Evolutionary conservation across 495 filamentous ascomycete species (phyloP), one percentile per base, ranked within the genome.

Genomic region (Darksidea phi): DNA sequence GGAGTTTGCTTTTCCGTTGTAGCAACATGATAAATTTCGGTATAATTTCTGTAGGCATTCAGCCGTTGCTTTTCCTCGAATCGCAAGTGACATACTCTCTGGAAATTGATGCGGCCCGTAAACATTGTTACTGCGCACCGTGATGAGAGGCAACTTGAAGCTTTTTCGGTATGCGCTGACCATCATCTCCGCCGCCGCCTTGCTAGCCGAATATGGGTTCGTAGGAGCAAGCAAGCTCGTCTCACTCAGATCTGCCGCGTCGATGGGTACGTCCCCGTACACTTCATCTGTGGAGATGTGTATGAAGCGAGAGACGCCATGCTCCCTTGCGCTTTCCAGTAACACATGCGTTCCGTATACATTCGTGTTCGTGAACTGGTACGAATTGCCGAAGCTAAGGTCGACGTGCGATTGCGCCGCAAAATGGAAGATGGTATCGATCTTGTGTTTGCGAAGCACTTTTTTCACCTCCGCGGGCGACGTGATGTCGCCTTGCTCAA

Each of bases 61-160:
- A 63, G 59, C 48, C 28, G 61, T 15, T 59, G 73, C 67, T 37
- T 38, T 48, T 54, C 3, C n/a, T 43, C 26, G 34, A 4, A 43
- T 26, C 23, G 15, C 18, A 17, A 24, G 17, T 1, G n/a, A 72
- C 82, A 70, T 75, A 89, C 87, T 90, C 72, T 91, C 88, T 0
- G 87, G 88, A 65, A 82, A 91, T 69, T 90, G 88, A 70, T 88
- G 84, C 13, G 88, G 88, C 0, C 88, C 88, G 63, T 89, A 90
- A 23, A 91, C 85, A 63, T 91, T 91, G 76, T 90, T 91, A 65
- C 84, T 83, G 20, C 88, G 79, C 41, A 88, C 83, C 59, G 90
- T 85, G 62, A 90, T 85, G 21, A 81, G 80, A 1, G 87, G 86
- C 11, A 90, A 76, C 54, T 84, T 83, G 74, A 88, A 89, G 70